Percentiles rank a stretch among this genome's conserved stretches.
Evolutionary conservation across 805 yeast genomes (phyloP).

Genomic region (Kluyveromyces siamensis): DNA sequence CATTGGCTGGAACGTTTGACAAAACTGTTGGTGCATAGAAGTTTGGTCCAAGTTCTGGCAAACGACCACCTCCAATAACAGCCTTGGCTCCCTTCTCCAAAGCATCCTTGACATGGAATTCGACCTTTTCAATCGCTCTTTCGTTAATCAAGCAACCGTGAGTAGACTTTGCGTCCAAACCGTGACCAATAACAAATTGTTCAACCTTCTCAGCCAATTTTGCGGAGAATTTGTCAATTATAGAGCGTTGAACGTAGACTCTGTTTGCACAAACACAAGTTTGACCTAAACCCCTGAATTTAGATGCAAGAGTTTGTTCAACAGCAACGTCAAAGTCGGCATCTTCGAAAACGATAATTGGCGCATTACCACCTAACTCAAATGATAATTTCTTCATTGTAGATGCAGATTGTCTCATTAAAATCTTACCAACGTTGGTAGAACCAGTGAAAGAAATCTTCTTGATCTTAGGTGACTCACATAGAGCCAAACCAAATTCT

Average conservation of each 20-base stretch:
- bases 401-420: conserved; percentile 48
- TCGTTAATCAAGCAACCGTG: conserved; percentile 51
- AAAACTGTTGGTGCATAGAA: conserved; percentile 50
- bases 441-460: conserved; percentile 61
- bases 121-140: conserved; percentile 43
- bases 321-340: conserved; percentile 51
- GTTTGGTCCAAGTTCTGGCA: conserved; percentile 39
- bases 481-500: conserved; percentile 41
- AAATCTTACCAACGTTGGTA: conserved; percentile 49
- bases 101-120: conserved; percentile 47
- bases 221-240: conserved; percentile 40
- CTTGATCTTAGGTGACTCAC: conserved; percentile 40
- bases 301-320: conserved; percentile 42
- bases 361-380: conserved; percentile 65
- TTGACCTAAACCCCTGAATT: conserved; percentile 56
- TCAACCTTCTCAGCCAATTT: conserved; percentile 38
- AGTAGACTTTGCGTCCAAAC: conserved; percentile 41
- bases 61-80: conserved; percentile 43
- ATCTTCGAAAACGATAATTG: conserved; percentile 52
- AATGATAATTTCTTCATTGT: conserved; percentile 52
- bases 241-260: conserved; percentile 43
- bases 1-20: conserved; percentile 40
- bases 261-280: conserved; percentile 60
- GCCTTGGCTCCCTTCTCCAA: conserved; percentile 44
- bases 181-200: conserved; percentile 46